Evolutionary conservation across 345 rosid genomes (phyloP).

Genomic region (Arabidopsis thaliana): TAIR10.1 NC_003076.8:7934001-7934500

Average conservation of each 20-base stretch:
- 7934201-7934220: conserved; percentile 56
- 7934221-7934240: conserved; percentile 57
- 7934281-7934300: conserved; percentile 50
- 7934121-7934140: conserved; percentile 45
- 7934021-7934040: conserved; percentile 68
- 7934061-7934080: conserved; percentile 61
- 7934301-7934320: conserved; percentile 46
- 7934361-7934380: conserved; percentile 38
- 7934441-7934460: not conserved
- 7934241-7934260: conserved; percentile 62
- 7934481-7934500: conserved; percentile 22
- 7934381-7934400: not conserved
- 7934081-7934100: conserved; percentile 95
- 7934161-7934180: conserved; percentile 62
- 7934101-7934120: conserved; percentile 62
- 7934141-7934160: conserved; percentile 80
- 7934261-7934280: conserved; percentile 63
- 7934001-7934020: conserved; percentile 62
- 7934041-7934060: conserved; percentile 57
- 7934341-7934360: conserved; percentile 39
- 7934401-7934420: not conserved
- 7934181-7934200: conserved; percentile 62
- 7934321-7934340: conserved; percentile 69
- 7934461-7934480: not conserved
- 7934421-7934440: not conserved